Evolutionary conservation across 2,329 filamentous ascomycete genomes (phyloP), one percentile per base, ranked within the genome.

Genomic region (Penicillium concentricum): DNA sequence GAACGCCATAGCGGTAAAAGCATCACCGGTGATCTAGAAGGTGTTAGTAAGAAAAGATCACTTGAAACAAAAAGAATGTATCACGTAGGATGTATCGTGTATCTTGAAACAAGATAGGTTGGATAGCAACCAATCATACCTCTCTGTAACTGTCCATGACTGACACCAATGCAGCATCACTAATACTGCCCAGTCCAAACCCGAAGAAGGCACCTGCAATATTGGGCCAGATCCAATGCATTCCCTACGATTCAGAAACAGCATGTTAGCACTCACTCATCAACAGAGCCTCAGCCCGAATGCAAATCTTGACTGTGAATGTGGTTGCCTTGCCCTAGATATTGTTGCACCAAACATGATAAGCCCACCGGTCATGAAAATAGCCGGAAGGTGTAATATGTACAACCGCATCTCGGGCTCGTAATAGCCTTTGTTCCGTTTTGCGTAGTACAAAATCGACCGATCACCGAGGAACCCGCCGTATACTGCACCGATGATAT

Each of bases 401-500:
- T 71, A 77, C 6, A 81, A 68, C 3, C 79, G 72, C 73, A 81
- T 81, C 63, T 81, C 79, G 1, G 79, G 76, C 64, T 81, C 79
- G 49, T 79, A 79, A 58, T 78, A 75, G 38, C 79, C 79, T 32
- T 71, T 70, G 59, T 81, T 80, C 16, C 72, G 68, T 24, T 73
- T 74, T 2, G 79, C 76, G 48, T 80, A 71, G 35, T 66, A 68
- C n/a, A 76, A 56, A 43, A 79, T 74, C 0, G 69, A 69, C 66
- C 69, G 70, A 45, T 80, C 77, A 0, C 72, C 69, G 1, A 79
- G 49, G 0, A 70, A 67, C 0, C 77, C 78, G 2, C 75, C 76
- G 46, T 77, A 77, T 0, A 78, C 26, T 1, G 67, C 66, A 0
- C 77, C 77, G 12, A 79, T 60, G 0, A 76, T 37, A 12, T 74